Base-by-base conservation (phyloP, 2,329 filamentous ascomycete genomes). In the Aspergillus sojae region DNA sequence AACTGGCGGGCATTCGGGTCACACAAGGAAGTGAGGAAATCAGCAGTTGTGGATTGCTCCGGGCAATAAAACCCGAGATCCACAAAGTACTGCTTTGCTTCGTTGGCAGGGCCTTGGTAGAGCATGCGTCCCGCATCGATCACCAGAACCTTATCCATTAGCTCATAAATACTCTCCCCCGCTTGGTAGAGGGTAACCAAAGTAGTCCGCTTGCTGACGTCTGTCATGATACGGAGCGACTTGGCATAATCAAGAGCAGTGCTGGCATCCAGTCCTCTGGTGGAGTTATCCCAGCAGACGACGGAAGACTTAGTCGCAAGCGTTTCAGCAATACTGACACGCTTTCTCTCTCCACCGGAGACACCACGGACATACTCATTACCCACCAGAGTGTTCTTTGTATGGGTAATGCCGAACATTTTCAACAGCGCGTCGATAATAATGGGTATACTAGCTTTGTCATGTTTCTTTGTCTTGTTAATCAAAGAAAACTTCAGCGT, bases 81-180 rank as follows among this genome's bases (percentile, higher is more conserved):
- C 63, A 87, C 81, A 72, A 92, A 91, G 75, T 91, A 92, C 62
- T 85, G 80, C 61, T 83, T 85, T 3, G 90, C 89, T 52, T 86
- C 81, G n/a, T 80, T 78, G 4, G 84, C 83, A 2, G 84, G 86
- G 0, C 89, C 89, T 72, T 88, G 87, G 77, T 86, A 92, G 60
- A 91, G 85, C 77, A 89, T 87, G 5, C 88, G 86, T 1, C 91
- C 91, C 57, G 86, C 81, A 67, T 94, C 89, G 59, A 94, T 91
- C 23, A 94, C 86, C 57, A 94, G 76, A 2, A 94, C 91, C 77
- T 94, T 94, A 74, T 95, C 91, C 85, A 94, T 91, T 36, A 91
- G 81, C 66, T 88, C 83, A 71, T 90, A 91, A 64, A 91, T 90
- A 26, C 85, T 86, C 72, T 91, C 88, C 60, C 88, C 87, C 1